Percentiles rank a stretch among this genome's conserved stretches.
Conservation (phyloP, 768 basidiomycete genomes). For the Mycena crocata region DNA sequence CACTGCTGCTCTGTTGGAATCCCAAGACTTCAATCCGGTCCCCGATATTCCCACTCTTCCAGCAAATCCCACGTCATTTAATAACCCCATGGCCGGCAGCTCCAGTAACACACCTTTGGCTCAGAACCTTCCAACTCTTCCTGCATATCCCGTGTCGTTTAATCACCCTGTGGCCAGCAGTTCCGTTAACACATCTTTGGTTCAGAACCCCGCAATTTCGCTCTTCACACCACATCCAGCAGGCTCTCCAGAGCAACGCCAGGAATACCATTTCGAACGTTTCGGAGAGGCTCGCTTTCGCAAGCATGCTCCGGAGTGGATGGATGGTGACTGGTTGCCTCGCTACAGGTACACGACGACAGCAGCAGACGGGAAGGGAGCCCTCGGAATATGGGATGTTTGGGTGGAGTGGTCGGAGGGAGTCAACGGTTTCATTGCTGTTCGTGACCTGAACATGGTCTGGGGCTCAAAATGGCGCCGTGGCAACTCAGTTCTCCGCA, state of each 20-base stretch:
- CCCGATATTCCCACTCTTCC: no score
- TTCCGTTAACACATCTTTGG: no score
- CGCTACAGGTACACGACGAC: background rate
- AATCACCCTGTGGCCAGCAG: no score
- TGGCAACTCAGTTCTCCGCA: background rate
- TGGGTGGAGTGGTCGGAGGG: constrained; percentile 11
- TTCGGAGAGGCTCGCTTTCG: background rate
- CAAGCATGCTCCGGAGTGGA: constrained; percentile 4
- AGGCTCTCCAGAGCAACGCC: constrained; percentile 1
- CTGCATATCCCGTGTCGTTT: no score
- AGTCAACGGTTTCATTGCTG: background rate
- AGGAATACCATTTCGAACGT: background rate
- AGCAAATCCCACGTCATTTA: no score
- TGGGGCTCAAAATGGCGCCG: constrained; percentile 10
- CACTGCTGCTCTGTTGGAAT: no score
- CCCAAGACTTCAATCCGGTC: no score
- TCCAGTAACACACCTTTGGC: no score
- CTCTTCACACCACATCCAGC: background rate
- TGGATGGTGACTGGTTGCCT: constrained; percentile 1
- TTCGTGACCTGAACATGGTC: background rate
- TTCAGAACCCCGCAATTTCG: background rate
- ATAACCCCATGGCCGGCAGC: no score
- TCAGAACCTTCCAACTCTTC: no score
- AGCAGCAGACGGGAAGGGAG: no score
- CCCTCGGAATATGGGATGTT: constrained; percentile 9